Evolutionary conservation across 2,329 filamentous ascomycete species (phyloP), one percentile per base, ranked within the genome.

Genomic region (Ciborinia camelliae): DNA sequence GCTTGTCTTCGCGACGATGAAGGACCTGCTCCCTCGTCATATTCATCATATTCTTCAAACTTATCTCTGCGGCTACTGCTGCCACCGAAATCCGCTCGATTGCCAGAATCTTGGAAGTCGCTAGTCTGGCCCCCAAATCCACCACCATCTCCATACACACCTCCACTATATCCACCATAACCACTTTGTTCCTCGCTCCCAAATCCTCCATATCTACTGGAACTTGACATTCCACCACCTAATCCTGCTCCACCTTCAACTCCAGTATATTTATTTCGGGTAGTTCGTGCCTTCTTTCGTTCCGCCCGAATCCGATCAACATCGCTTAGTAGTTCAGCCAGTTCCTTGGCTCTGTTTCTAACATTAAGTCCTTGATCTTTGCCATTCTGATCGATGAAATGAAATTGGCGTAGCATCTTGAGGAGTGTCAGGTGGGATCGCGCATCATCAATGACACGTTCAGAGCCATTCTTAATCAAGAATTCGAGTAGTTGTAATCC

Each of bases 281-380:
- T 96, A 50, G 88, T 78, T 67, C 92, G 85, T 48, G 95, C 91
- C 81, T 99, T 99, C 82, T 99, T 99, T 71, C 87, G 85, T 78
- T 90, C 87, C 45, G 87, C 75, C 67, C 90, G 86, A 71, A 98
- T 97, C 23, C 89, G 85, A 23, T 98, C 94, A 66, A 97, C 92
- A 71, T 99, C 95, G 72, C 91, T 83, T 57, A 99, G 82, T n/a
- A 99, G 85, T 69, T 99, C 96, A 15, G 91, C 90, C 59, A 99
- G 82, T 79, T 99, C 95, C 79, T 97, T 97, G 70, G 95, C 92
- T 70, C 95, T 86, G 79, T 98, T 98, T 71, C 95, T 90, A 66
- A 99, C 95, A 75, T 99, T 99, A 78, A 99, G 87, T 67, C 95
- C 95, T 78, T 99, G 95, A 75, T 99, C 95, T 78, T 99, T 99